phyloP scores from a whole-genome alignment of 2,329 filamentous ascomycete genomes.

The Ploettnerulaceae sp. region DNA sequence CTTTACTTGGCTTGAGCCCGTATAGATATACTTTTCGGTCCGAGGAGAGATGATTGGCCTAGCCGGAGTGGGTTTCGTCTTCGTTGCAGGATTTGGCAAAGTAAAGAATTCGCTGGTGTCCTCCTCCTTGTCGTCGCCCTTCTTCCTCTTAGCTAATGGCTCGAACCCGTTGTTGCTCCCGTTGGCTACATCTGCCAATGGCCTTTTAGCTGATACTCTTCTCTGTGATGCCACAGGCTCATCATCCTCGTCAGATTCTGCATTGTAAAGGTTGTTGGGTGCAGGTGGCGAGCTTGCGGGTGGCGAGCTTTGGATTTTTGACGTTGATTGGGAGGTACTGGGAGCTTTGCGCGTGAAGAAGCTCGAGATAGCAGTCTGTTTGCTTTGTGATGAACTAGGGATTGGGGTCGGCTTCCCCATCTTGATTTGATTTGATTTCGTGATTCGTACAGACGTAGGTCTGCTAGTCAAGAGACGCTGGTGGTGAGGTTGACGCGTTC shows the following conservation, averaged over 20 bases:
- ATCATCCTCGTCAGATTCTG: constrained; percentile 28
- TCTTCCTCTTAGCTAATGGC: constrained; percentile 43
- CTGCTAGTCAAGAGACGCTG: too few species aligned
- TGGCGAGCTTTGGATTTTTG: constrained; percentile 24
- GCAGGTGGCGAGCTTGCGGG: constrained; percentile 19
- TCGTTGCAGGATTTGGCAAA: constrained; percentile 36
- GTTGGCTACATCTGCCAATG: constrained; percentile 46
- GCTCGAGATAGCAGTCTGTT: constrained; percentile 75
- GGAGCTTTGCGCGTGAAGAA: constrained; percentile 67
- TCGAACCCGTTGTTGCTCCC: constrained; percentile 38
- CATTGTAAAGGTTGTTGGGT: constrained; percentile 27
- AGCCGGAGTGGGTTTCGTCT: constrained; percentile 19
- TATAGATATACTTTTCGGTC: constrained; percentile 50
- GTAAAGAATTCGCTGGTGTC: constrained; percentile 36
- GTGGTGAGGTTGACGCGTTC: too few species aligned
- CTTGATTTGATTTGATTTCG: too few species aligned
- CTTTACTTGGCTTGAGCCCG: constrained; percentile 34
- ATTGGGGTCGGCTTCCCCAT: constrained; percentile 26
- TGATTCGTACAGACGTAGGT: too few species aligned
- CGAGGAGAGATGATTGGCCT: constrained; percentile 35
- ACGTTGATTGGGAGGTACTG: constrained; percentile 30
- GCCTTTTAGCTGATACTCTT: constrained; percentile 41
- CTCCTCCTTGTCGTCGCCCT: constrained; percentile 39
- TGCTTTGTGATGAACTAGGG: constrained; percentile 17
- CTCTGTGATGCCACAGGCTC: constrained; percentile 11